Evolutionary conservation across 257 asterid species (phyloP), one percentile per base, ranked within the genome.

Genomic region (Salvia miltiorrhiza): DNA sequence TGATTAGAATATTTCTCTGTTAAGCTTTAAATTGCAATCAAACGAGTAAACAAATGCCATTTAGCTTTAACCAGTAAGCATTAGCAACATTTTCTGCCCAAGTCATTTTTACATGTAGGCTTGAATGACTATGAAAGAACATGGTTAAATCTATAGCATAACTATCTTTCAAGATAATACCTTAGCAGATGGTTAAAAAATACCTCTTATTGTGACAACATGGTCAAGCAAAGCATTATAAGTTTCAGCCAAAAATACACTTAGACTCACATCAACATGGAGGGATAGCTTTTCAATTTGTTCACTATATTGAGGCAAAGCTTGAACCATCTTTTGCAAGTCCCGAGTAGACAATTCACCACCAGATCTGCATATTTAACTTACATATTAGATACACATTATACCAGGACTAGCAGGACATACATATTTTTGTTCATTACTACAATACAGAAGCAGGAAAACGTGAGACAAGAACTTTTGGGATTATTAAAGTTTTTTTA

Each of bases 301-400:
- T 84, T 94, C 98, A 74, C 99, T 91, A 71, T 94, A 94, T 65
- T 94, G 97, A 75, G 99, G 99, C 90, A 94, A 82, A 65, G 99
- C 98, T 78, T 94, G 99, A 77, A 94, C 99, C 97, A 91, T 87
- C 92, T 88, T 91, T 84, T 94, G 98, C 89, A 94, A 84, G 72
- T 94, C 99, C 69, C 96, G 90, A 55, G 97, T 94, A 43, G 99
- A 94, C 73, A 94, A 78, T 64, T 87, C 90, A 64, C 89, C 84
- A 74, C 97, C 88, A 55, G 81, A 86, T 77, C 99, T 94, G 78
- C 80, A 78, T 48, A 59, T 72, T 69, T 54, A 49, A 64, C n/a
- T 72, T 44, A 14, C 28, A 68, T 79, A 61, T 59, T 70, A 70
- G 66, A 69, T 37, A 64, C 33, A 14, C 7, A 40, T 64, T 67